Base-by-base conservation (phyloP, 2,329 filamentous ascomycete species). In the Conoideocrella luteorostrata region DNA sequence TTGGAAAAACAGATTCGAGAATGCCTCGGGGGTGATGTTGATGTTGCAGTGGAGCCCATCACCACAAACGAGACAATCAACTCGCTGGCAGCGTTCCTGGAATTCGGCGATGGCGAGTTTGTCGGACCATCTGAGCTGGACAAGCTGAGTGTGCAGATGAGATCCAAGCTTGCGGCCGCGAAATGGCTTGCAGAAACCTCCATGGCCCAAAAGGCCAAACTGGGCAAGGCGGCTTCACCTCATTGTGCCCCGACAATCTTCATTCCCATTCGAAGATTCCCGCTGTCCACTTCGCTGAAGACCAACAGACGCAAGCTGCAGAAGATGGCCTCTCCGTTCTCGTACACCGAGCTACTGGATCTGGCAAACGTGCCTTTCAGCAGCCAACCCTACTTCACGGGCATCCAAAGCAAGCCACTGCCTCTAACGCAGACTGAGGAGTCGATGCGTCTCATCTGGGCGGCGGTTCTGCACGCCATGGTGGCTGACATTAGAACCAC, bases 271-370 rank as follows among this genome's bases (percentile, higher is more conserved):
- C 64, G 63, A 36, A 54, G 62, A 10, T 62, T 78, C 17, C 75
- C 75, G 0, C 52, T 76, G 18, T 75, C 72, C 0, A 61, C 66
- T 0, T 72, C 71, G 0, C 62, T 77, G 41, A 73, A 78, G 50
- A 64, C 77, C 32, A 70, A 77, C 49, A 64, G 71, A 2, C 60
- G 66, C 15, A 68, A 67, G 41, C 63, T 78, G 7, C 69, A 71
- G 44, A 69, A 65, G 47, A 63, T 70, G 47, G 68, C 70, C 22
- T 52, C 64, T 1, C 63, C 64, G 0, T 47, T 74, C 9, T 67
- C 68, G 0, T 64, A 64, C 5, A 58, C 67, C 2, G 66, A 75
- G 45, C 60, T 77, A 1, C 45, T 70, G 1, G 62, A 58, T 0
- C 58, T 77, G 23, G 24, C 50, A 9, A 50, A 50, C 10, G 48